Evolutionary conservation across 202 grass and related monocot genomes (phyloP).

Genomic region (Setaria italica): DNA sequence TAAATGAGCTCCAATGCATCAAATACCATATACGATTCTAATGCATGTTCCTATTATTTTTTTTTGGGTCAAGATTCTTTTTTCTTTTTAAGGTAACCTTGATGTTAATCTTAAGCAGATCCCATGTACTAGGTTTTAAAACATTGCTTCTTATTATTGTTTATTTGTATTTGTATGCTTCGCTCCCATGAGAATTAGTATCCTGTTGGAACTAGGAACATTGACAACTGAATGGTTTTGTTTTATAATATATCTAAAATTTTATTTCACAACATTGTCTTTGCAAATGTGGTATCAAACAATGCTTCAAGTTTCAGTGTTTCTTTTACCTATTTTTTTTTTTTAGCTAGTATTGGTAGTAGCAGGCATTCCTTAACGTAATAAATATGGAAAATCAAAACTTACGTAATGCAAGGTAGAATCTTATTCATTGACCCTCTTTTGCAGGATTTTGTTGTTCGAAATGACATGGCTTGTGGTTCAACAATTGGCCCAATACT

Average conservation of each 20-base stretch:
- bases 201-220: background rate
- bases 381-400: background rate
- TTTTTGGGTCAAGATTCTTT: background rate
- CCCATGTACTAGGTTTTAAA: background rate
- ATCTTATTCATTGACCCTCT: constrained; percentile 19
- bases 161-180: background rate
- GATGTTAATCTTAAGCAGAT: background rate
- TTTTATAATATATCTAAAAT: background rate
- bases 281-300: background rate
- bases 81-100: background rate
- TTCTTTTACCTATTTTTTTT: background rate
- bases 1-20: background rate
- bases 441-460: constrained; percentile 94
- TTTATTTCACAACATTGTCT: background rate
- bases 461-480: constrained; percentile 91
- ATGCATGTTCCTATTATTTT: background rate
- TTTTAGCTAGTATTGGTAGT: background rate
- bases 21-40: background rate
- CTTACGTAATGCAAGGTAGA: constrained; percentile 15
- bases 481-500: constrained; percentile 98
- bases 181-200: background rate
- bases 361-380: background rate
- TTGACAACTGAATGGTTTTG: background rate
- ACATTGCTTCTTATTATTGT: background rate
- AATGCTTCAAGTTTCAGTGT: background rate